phyloP scores from a whole-genome alignment of 306 rosid genomes.

The Trifolium subterraneum region DNA sequence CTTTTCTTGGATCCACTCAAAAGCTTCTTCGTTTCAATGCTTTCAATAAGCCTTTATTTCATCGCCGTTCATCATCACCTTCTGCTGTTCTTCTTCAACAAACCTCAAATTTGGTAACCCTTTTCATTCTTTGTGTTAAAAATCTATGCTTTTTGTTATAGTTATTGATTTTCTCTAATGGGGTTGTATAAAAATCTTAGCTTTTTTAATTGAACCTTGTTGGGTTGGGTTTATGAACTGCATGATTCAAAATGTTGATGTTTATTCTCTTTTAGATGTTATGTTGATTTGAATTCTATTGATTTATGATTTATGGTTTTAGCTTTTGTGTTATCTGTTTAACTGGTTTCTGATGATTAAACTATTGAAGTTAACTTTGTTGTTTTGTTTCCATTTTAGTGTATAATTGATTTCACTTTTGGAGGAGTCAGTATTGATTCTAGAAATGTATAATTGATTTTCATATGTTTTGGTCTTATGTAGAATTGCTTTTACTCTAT shows the following conservation, averaged over 20 bases:
- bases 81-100: slow-evolving; percentile 56
- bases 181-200: slow-evolving; percentile 9
- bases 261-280: slow-evolving; percentile 12
- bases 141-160: slow-evolving; percentile 19
- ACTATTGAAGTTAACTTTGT: neutral
- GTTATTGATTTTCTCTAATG: neutral
- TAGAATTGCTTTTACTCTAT: neutral
- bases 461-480: neutral
- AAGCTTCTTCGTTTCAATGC: slow-evolving; percentile 63
- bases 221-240: slow-evolving; percentile 24
- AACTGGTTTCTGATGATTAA: slow-evolving; percentile 24
- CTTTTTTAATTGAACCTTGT: slow-evolving; percentile 29
- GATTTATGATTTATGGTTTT: slow-evolving; percentile 20
- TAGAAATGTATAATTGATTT: neutral
- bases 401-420: neutral
- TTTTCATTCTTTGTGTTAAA: slow-evolving; percentile 10
- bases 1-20: slow-evolving; percentile 76
- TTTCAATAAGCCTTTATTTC: slow-evolving; percentile 37
- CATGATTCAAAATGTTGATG: slow-evolving; percentile 22
- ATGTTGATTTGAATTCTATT: slow-evolving; percentile 9
- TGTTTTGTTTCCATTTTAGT: slow-evolving; percentile 12
- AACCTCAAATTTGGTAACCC: slow-evolving; percentile 44
- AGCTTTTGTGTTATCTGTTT: slow-evolving; percentile 25
- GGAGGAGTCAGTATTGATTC: neutral
- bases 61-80: slow-evolving; percentile 48